These are phyloP conservation scores for Lavandula angustifolia DNA, from an alignment of 257 asterid genomes.

Conservation along the genomic window DNA sequence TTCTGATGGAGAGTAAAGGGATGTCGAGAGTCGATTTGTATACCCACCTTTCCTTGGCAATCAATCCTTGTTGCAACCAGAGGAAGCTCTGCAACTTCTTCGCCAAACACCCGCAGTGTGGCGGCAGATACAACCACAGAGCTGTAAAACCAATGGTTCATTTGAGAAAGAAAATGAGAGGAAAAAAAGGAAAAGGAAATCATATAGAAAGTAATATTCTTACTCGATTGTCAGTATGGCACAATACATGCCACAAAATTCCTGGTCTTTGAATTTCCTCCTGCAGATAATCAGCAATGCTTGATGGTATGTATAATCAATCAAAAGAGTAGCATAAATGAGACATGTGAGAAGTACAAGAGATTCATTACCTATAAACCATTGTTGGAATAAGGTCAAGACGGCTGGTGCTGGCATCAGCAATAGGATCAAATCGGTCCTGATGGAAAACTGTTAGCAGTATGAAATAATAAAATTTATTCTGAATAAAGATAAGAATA, in stretches of 20 bases:
- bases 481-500: neutral
- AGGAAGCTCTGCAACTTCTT: constrained; percentile 86
- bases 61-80: constrained; percentile 70
- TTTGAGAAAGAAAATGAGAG: neutral
- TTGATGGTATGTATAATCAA: constrained; percentile 1
- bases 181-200: neutral
- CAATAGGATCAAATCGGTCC: constrained; percentile 87
- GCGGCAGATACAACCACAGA: constrained; percentile 73
- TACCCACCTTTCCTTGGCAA: constrained; percentile 66
- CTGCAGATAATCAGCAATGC: constrained; percentile 43
- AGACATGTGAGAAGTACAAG: constrained; percentile 14
- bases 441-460: constrained; percentile 12
- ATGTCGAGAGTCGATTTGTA: neutral
- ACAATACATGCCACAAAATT: constrained; percentile 80
- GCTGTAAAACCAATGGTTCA: constrained; percentile 41
- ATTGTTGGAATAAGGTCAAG: constrained; percentile 75
- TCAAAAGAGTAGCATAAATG: neutral
- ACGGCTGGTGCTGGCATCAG: constrained; percentile 65
- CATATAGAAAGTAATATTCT: constrained; percentile 31
- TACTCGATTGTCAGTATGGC: constrained; percentile 69
- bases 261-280: constrained; percentile 63
- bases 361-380: constrained; percentile 74
- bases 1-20: neutral
- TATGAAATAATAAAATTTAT: neutral
- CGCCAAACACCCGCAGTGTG: constrained; percentile 72